Conservation (phyloP, 164 flowering plant genomes). For the Berberis vulgaris region DNA sequence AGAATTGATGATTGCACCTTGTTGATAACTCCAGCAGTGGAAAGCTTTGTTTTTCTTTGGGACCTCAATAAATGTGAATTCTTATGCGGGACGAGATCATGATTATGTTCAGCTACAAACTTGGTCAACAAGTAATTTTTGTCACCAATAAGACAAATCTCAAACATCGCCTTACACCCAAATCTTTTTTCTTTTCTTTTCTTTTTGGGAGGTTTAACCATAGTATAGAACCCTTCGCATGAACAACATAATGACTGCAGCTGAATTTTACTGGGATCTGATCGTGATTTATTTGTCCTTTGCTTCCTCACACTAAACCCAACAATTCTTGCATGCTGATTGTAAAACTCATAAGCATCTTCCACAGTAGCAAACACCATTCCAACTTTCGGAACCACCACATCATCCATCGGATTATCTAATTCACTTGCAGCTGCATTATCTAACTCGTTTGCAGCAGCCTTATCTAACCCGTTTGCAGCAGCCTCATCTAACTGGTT, state of each 20-base stretch:
- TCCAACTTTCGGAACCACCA: neutral
- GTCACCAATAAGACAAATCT: neutral
- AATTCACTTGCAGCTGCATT: too few relatives aligned
- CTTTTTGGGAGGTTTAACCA: neutral
- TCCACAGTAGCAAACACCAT: neutral
- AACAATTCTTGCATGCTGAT: neutral
- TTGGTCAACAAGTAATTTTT: neutral
- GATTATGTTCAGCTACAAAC: neutral
- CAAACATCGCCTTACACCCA: constrained; percentile 1
- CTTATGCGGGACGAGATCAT: neutral
- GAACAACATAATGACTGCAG: neutral
- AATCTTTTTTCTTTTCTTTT: neutral
- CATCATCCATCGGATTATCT: too few relatives aligned
- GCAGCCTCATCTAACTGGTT: too few relatives aligned
- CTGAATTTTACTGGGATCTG: neutral
- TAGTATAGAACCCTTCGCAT: neutral
- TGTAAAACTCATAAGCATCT: neutral
- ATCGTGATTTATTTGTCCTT: neutral
- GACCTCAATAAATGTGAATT: neutral
- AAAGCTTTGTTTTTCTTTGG: neutral
- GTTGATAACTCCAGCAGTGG: neutral
- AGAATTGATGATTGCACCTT: neutral
- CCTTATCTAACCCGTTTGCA: too few relatives aligned
- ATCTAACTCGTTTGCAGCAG: too few relatives aligned
- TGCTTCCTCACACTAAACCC: constrained; percentile 2